Evolutionary conservation across 2,329 filamentous ascomycete species (phyloP).

Genomic region (Emericellopsis cladophorae): DNA sequence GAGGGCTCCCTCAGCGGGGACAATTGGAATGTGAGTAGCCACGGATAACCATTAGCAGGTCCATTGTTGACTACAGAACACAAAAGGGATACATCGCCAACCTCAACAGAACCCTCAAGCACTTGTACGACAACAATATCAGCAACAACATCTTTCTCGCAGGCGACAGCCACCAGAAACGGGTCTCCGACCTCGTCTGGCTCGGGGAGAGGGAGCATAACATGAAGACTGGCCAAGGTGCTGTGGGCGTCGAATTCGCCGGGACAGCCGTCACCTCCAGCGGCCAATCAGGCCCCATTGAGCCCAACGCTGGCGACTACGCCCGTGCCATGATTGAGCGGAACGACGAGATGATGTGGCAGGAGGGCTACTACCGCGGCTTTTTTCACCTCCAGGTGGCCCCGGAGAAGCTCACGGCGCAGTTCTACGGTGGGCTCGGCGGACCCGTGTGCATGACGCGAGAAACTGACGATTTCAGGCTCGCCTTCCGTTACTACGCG

Average conservation of each 20-base stretch:
- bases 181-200: constrained; percentile 45
- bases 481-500: constrained; percentile 42
- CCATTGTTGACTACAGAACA: too few relatives aligned
- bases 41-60: not conserved
- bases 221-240: constrained; percentile 34
- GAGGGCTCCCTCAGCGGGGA: constrained; percentile 16
- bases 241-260: constrained; percentile 51
- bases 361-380: constrained; percentile 60
- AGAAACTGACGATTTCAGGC: constrained; percentile 6
- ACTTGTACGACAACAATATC: constrained; percentile 55
- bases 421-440: constrained; percentile 43
- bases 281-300: constrained; percentile 44
- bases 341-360: constrained; percentile 59
- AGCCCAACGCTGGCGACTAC: constrained; percentile 35
- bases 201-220: constrained; percentile 40
- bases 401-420: constrained; percentile 44
- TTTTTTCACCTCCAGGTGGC: constrained; percentile 55
- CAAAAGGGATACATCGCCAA: constrained; percentile 51
- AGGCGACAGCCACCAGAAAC: constrained; percentile 57
- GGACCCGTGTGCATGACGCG: too few relatives aligned
- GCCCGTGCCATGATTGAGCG: constrained; percentile 26
- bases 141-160: constrained; percentile 62
- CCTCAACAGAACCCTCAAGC: constrained; percentile 55
- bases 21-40: constrained; percentile 19
- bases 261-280: constrained; percentile 54